Percentiles rank a stretch among this genome's conserved stretches.
Evolutionary conservation across 2,329 filamentous ascomycete species (phyloP).

Genomic region (Nemania abortiva): DNA sequence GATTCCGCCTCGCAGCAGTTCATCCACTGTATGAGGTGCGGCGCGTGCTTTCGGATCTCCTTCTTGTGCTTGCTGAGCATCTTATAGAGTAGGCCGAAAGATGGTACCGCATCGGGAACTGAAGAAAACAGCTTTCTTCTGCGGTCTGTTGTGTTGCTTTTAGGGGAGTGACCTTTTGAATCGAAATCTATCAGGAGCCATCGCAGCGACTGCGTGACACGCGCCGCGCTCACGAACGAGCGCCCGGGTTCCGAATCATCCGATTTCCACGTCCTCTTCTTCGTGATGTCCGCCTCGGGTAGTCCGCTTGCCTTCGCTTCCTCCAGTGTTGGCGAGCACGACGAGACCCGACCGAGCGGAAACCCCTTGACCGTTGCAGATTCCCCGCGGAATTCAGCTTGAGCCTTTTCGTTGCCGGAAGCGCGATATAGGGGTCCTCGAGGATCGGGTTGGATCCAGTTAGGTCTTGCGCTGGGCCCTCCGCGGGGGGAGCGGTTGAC

Average conservation of each 20-base stretch:
- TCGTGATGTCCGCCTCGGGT: not conserved
- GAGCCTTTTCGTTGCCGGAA: not conserved
- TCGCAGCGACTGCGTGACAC: not conserved
- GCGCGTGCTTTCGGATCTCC: not conserved
- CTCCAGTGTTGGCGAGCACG: not conserved
- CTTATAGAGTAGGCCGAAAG: constrained; percentile 3
- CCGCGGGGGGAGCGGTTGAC: not conserved
- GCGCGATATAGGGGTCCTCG: not conserved
- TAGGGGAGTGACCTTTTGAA: too few relatives aligned
- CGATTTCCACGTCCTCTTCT: not conserved
- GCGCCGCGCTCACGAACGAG: too few relatives aligned
- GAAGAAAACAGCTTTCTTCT: too few relatives aligned
- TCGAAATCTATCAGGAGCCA: not conserved
- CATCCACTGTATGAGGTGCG: constrained; percentile 9
- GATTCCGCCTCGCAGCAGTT: constrained; percentile 1
- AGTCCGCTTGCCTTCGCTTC: not conserved
- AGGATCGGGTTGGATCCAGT: not conserved
- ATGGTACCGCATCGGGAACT: too few relatives aligned
- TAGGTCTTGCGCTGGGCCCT: too few relatives aligned
- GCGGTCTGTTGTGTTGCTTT: too few relatives aligned
- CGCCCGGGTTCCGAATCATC: too few relatives aligned
- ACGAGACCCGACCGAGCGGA: not conserved
- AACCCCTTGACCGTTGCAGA: not conserved
- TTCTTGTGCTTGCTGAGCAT: not conserved
- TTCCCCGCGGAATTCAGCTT: not conserved